Base-by-base conservation (phyloP, 495 filamentous ascomycete species). In the Lasiosphaeria miniovina region DNA sequence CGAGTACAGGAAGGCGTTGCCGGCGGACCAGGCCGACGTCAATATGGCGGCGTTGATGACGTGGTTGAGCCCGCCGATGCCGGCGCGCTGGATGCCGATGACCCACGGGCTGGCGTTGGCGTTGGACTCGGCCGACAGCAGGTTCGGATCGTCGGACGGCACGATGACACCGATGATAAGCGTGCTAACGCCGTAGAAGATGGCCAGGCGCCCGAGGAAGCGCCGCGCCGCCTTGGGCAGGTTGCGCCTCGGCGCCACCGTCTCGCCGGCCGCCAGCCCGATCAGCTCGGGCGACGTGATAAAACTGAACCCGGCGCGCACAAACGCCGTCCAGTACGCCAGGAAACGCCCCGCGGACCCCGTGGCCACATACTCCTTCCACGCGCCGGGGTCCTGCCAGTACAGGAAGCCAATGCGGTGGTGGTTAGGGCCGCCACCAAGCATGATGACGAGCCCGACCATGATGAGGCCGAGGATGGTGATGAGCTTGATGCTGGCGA, bases 1-100 rank as follows among this genome's bases (percentile, higher is more conserved):
- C 36, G 87, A 90, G 75, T 90, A 93, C 55, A 92, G 78, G 78
- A 89, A 91, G 3, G 88, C 86, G 66, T 95, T 95, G 52, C 84
- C 89, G 35, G 77, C 77, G 6, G 77, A 79, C 77, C 77, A 80
- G 7, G 77, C 77, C 15, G 77, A 79, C 0, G 77, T 86, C 49
- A 80, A 61, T 35, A 80, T 72, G 7, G 77, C 77, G 17, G 67
- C 77, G 57, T 79, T 80, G 70, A 80, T 78, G 49, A 75, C 68
- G 57, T 80, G 77, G 61, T 78, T 73, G 0, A 80, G 68, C 2
- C 71, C 76, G 4, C 59, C 53, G 61, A 81, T 81, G 34, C 77
- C 77, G 5, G 74, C 76, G 12, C 60, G 64, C 64, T 75, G 70
- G 45, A 81, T 78, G 48, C 76, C 78, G 41, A 80, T 74, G 11